Base-by-base conservation (phyloP, 805 yeast genomes). In the Deakozyma indianensis region DNA sequence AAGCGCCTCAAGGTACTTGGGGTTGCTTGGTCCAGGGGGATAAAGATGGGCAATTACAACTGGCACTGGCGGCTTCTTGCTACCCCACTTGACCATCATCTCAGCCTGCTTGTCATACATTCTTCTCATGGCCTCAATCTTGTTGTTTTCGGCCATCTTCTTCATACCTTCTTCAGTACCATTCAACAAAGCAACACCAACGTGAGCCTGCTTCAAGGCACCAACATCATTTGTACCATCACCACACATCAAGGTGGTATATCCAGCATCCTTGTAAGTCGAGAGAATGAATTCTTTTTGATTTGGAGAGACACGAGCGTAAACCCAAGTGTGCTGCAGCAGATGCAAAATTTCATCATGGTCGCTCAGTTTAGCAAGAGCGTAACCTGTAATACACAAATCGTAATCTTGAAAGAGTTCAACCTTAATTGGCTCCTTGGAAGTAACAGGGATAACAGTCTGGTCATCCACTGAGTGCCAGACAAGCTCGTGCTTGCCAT, bases 141-240 rank as follows among this genome's bases (percentile, higher is more conserved):
- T 80, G 57, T 82, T 77, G 63, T 77, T 75, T 52, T 90, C 96
- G 45, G 82, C 85, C 48, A 88, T 75, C 65, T 87, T 85, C 66
- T 83, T 83, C 77, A 92, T 71, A 42, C 95, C 83, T 45, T 85
- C 96, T 59, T 84, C 95, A 47, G 98, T 88, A 66, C 97, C 98
- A 58, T 92, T 92, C 62, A 92, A 73, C 55, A 92, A 70, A n/a
- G 98, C 98, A 61, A 92, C 84, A 70, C 98, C 98, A 59, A 92
- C 82, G 59, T 92, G 95, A 1, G 98, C 97, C 69, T 92, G 97
- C 64, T 92, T 92, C 66, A 92, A 75, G 45, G 98, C 98, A 65
- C 98, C 98, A 43, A 92, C 98, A 70, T 92, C 98, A 61, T 92
- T 92, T n/a, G 98, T 92, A 66, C 98, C 98, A 67, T 92, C 98